Base-by-base conservation (phyloP, 306 rosid genomes). In the Trifolium dubium region DNA sequence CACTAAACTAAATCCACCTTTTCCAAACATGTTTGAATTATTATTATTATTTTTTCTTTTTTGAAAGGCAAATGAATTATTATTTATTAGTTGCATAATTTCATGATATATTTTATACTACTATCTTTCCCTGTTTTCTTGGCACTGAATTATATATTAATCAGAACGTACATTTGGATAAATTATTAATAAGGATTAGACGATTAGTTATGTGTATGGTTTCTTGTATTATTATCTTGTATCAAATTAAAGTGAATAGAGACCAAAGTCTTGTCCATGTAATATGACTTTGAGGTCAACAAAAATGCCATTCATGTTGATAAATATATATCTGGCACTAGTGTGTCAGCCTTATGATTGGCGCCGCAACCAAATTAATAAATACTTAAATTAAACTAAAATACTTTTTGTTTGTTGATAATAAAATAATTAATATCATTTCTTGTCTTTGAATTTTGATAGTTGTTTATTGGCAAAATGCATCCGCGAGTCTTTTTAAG, bases 71-170 rank as follows among this genome's bases (percentile, higher is more conserved):
- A n/a, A n/a, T n/a, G n/a, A n/a, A n/a, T n/a, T n/a, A n/a, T n/a
- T n/a, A n/a, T n/a, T n/a, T n/a, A n/a, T 39, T 23, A 8, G 15
- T 19, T 74, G 5, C 19, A 31, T 60, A 54, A 47, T 29, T 77
- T 19, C 29, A 6, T 61, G 31, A 35, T 46, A 10, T 71, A 14
- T 39, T 43, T 40, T 66, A 43, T 54, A 37, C 46, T 15, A n/a
- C n/a, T 30, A 35, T 13, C 9, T 0, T 35, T 74, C 53, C 68
- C 62, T 50, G 67, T 39, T 80, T 68, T 74, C 46, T 31, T 68
- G 53, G 19, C 83, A 74, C 73, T 32, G 44, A 74, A 61, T 40
- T 18, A 7, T 80, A 61, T 68, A 68, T 67, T 72, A 69, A 66
- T 79, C 11, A 12, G 1, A 40, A 65, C n/a, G n/a, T n/a, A n/a